phyloP scores from a whole-genome alignment of 2,329 filamentous ascomycete genomes.

The Ascochyta fabae region DNA sequence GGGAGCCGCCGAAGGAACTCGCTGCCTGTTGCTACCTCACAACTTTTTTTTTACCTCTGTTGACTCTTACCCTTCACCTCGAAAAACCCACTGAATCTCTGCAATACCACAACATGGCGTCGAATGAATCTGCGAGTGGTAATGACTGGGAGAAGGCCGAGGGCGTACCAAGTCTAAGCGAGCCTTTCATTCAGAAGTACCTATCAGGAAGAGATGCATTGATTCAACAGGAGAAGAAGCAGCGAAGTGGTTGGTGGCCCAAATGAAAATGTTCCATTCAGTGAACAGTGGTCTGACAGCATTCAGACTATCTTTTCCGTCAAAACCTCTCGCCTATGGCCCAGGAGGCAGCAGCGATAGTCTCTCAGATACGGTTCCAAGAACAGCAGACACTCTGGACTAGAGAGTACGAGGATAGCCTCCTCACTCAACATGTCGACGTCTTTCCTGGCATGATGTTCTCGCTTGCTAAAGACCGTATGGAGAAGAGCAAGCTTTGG shows the following conservation, averaged over 20 bases:
- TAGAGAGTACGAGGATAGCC: constrained; percentile 70
- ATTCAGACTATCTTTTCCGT: constrained; percentile 71
- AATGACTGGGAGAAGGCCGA: constrained; percentile 51
- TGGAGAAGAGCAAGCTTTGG: constrained; percentile 87
- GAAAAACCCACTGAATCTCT: not conserved
- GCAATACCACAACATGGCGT: constrained; percentile 26
- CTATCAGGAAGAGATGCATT: constrained; percentile 76
- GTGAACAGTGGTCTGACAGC: constrained; percentile 32
- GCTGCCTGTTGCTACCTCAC: constrained; percentile 1
- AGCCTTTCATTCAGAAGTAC: constrained; percentile 85
- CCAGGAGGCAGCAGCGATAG: constrained; percentile 77
- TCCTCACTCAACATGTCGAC: constrained; percentile 68
- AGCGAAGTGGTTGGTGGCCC: constrained; percentile 72
- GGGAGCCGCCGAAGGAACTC: constrained; percentile 20
- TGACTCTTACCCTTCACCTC: not conserved
- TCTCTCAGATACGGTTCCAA: constrained; percentile 77
- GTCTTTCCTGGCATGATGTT: constrained; percentile 95
- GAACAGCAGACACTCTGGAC: constrained; percentile 82
- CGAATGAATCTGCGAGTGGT: constrained; percentile 32
- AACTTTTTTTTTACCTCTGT: not conserved
- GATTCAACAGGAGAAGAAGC: constrained; percentile 79
- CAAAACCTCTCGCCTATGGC: constrained; percentile 80
- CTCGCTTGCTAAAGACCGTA: constrained; percentile 79
- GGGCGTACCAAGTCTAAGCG: constrained; percentile 56
- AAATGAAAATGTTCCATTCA: not conserved